Evolutionary conservation across 306 rosid genomes (phyloP).

Genomic region (Oxytropis ochrocephala): DNA sequence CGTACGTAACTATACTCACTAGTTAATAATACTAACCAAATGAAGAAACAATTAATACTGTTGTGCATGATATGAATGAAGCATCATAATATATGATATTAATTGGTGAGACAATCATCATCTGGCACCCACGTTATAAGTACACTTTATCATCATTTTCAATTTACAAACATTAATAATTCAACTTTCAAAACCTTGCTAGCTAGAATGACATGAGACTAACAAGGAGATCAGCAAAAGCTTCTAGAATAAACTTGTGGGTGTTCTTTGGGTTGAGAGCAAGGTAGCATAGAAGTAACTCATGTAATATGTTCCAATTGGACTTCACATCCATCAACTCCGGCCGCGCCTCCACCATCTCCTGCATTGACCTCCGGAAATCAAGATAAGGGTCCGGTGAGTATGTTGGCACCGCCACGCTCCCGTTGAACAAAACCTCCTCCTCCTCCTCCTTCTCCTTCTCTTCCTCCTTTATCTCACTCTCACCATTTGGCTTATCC

Average conservation of each 20-base stretch:
- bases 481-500: not conserved
- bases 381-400: constrained; percentile 86
- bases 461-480: not conserved
- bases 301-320: constrained; percentile 71
- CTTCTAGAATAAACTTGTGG: constrained; percentile 72
- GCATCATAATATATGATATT: not conserved
- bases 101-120: constrained; percentile 19
- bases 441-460: not conserved
- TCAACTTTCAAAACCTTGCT: constrained; percentile 1
- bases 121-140: constrained; percentile 7
- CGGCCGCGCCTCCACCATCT: constrained; percentile 92
- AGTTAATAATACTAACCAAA: not conserved
- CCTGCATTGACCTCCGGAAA: constrained; percentile 86
- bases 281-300: constrained; percentile 76
- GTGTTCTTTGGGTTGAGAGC: constrained; percentile 71
- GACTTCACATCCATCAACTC: constrained; percentile 41
- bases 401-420: constrained; percentile 63
- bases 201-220: constrained; percentile 37
- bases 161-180: not conserved
- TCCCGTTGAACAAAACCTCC: constrained; percentile 34
- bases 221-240: constrained; percentile 75
- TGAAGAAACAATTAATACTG: not conserved
- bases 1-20: not conserved
- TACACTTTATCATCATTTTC: constrained; percentile 7
- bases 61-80: not conserved